Evolutionary conservation across 306 rosid genomes (phyloP).

Genomic region (Astragalus glycyphyllos): DNA sequence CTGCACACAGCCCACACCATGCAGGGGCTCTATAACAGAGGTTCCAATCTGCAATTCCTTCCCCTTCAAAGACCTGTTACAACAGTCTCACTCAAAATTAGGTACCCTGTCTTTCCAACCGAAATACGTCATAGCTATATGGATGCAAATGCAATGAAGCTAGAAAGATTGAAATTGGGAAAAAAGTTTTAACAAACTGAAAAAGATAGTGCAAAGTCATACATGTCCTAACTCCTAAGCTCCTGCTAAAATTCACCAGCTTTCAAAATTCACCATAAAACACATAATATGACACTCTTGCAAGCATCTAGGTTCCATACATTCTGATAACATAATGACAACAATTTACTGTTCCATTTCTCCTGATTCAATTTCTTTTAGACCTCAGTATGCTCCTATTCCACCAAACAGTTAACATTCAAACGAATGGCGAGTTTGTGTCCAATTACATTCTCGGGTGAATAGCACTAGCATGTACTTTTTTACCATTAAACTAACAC

Average conservation of each 20-base stretch:
- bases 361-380: not conserved
- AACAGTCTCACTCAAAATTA: constrained; percentile 3
- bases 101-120: not conserved
- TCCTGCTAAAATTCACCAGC: not conserved
- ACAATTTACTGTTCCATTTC: not conserved
- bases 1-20: not conserved
- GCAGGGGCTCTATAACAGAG: not conserved
- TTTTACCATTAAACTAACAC: not conserved
- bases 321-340: not conserved
- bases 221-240: constrained; percentile 14
- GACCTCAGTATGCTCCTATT: constrained; percentile 3
- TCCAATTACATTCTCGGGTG: not conserved
- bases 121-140: not conserved
- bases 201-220: constrained; percentile 9
- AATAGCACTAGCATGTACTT: not conserved
- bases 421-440: not conserved
- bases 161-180: not conserved
- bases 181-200: not conserved
- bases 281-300: not conserved
- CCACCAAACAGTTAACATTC: not conserved
- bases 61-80: not conserved
- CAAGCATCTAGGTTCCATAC: not conserved
- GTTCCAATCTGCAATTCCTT: not conserved
- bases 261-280: constrained; percentile 7
- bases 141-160: constrained; percentile 3